These are phyloP conservation scores for Arachnomyces sp. DNA, from an alignment of 2,329 filamentous ascomycete species.

Conservation along the genomic window DNA sequence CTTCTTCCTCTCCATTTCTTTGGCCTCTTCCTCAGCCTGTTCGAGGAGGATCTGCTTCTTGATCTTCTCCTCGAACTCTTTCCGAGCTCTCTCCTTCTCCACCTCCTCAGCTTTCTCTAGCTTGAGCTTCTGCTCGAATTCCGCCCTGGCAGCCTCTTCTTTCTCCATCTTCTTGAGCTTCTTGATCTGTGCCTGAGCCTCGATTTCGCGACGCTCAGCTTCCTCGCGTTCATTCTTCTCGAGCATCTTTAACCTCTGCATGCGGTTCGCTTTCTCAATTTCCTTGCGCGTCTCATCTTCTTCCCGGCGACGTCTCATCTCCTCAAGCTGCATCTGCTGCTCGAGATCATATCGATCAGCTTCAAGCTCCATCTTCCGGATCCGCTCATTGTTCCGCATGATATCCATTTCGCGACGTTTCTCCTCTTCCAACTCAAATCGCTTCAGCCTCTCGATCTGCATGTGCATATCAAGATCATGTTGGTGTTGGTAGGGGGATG, in stretches of 20 bases:
- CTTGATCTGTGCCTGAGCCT: slow-evolving; percentile 27
- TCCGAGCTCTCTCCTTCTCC: slow-evolving; percentile 37
- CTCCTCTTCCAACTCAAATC: slow-evolving; percentile 2
- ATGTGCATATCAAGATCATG: slow-evolving; percentile 27
- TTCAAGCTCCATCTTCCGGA: slow-evolving; percentile 21
- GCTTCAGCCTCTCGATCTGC: slow-evolving; percentile 14
- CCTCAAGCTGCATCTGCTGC: slow-evolving; percentile 26
- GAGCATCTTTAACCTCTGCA: slow-evolving; percentile 23
- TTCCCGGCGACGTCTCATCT: slow-evolving; percentile 22
- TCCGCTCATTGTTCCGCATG: slow-evolving; percentile 8
- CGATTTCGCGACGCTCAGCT: slow-evolving; percentile 13
- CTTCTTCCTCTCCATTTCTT: slow-evolving; percentile 24
- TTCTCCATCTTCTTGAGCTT: slow-evolving; percentile 25
- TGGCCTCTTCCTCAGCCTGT: slow-evolving; percentile 25
- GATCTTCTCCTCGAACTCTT: slow-evolving; percentile 42
- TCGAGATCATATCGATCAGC: slow-evolving; percentile 28
- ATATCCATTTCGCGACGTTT: slow-evolving; percentile 3
- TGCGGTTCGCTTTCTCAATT: slow-evolving; percentile 16
- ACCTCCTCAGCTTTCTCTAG: slow-evolving; percentile 20
- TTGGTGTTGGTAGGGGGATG: slow-evolving; percentile 21
- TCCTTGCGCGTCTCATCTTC: slow-evolving; percentile 17
- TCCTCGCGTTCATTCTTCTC: slow-evolving; percentile 1
- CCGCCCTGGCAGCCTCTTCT: slow-evolving; percentile 14
- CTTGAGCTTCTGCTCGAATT: slow-evolving; percentile 17
- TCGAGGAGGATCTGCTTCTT: slow-evolving; percentile 25